Evolutionary conservation across 2,329 filamentous ascomycete genomes (phyloP), one percentile per base, ranked within the genome.

Genomic region (Pseudogymnoascus sp.): DNA sequence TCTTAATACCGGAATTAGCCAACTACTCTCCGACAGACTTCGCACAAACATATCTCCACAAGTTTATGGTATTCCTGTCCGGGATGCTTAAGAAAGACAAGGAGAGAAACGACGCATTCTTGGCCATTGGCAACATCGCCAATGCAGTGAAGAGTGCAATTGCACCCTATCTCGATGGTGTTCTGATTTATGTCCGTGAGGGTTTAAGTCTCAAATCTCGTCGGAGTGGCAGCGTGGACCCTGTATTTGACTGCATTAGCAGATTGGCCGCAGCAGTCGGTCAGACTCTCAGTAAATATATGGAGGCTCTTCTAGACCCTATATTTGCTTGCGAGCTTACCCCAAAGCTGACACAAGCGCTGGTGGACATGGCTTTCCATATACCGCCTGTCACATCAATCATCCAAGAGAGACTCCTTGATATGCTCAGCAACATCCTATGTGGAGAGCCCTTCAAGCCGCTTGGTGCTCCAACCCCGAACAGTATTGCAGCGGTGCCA

Each of bases 301-400:
- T 99, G 86, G 92, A 97, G 72, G 90, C 92, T 11, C 79, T 99
- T 28, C 82, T 99, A 8, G 93, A 97, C 69, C 92, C 95, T 9
- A 97, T 99, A 64, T 99, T 99, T 75, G 92, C 91, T 14, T 99
- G 94, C 72, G 94, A 96, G 58, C 81, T 99, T 60, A 97, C 92
- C 38, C 90, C 93, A 62, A 94, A 95, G 67, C 82, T 99, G 23
- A 97, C 93, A 0, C 92, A 97, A 73, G 95, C 95, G 2, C 80
- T 99, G 61, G 92, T 97, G 22, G 95, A 99, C 71, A 97, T 99
- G 90, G 94, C 94, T 28, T 96, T 97, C 72, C 97, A 99, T 72
- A 97, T 99, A 55, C 94, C 93, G 0, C 92, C 95, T 0, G 91
- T 97, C 63, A 94, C 96, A 72, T 84, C 89, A 2, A 92, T 86